phyloP scores from a whole-genome alignment of 1,139 yeast species.

The Yamadazyma spencermartinsiae region DNA sequence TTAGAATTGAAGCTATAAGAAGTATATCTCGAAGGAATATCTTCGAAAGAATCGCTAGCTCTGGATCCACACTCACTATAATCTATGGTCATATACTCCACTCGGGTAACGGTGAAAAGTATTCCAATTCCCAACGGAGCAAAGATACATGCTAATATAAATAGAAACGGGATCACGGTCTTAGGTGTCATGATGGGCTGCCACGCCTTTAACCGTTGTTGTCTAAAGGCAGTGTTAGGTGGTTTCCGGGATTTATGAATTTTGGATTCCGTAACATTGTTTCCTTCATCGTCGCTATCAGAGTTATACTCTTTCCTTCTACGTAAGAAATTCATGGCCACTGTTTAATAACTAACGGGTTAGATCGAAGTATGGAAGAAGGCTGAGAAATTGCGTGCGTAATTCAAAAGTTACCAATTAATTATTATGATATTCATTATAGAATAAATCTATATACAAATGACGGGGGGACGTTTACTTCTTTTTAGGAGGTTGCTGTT shows the following conservation, averaged over 20 bases:
- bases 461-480: constrained; percentile 3
- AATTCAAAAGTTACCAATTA: background rate
- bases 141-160: constrained; percentile 63
- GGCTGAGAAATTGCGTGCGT: background rate
- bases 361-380: background rate
- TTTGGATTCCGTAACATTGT: constrained; percentile 23
- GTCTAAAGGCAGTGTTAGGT: constrained; percentile 79
- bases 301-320: constrained; percentile 30
- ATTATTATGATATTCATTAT: constrained; percentile 1
- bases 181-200: constrained; percentile 79
- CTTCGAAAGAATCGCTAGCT: constrained; percentile 28
- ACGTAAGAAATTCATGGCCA: constrained; percentile 40
- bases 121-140: constrained; percentile 76
- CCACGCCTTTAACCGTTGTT: constrained; percentile 74
- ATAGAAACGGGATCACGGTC: constrained; percentile 67
- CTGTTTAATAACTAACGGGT: too few species aligned
- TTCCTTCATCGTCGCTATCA: constrained; percentile 28
- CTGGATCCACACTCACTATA: constrained; percentile 59
- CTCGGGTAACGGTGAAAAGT: constrained; percentile 56
- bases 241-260: constrained; percentile 61
- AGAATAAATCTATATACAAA: constrained; percentile 1
- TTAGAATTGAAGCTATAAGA: constrained; percentile 54
- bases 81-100: constrained; percentile 57
- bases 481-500: constrained; percentile 18
- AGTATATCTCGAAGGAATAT: constrained; percentile 54